These are phyloP conservation scores for Delphinella strobiligena DNA, from an alignment of 2,329 filamentous ascomycete genomes.

Conservation along the genomic window DNA sequence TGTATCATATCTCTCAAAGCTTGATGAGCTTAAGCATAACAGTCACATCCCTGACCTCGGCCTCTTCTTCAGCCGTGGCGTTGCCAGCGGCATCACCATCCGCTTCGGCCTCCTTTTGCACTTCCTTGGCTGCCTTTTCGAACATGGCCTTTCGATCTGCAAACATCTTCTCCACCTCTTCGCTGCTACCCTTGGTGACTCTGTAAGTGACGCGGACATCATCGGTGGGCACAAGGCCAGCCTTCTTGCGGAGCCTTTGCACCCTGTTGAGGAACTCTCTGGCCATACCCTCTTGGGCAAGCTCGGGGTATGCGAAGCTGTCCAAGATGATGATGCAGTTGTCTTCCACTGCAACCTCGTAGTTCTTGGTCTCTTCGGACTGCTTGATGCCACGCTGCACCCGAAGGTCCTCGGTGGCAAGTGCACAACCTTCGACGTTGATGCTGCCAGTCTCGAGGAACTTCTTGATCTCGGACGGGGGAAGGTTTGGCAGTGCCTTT, in stretches of 20 bases:
- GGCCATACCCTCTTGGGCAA: constrained; percentile 78
- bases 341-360: constrained; percentile 79
- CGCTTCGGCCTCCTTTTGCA: constrained; percentile 26
- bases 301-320: constrained; percentile 65
- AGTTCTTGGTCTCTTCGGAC: constrained; percentile 55
- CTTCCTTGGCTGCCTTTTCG: constrained; percentile 20
- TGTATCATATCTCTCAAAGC: constrained; percentile 36
- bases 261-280: constrained; percentile 89
- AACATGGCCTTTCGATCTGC: constrained; percentile 21
- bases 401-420: constrained; percentile 71
- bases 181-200: constrained; percentile 45
- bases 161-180: constrained; percentile 24
- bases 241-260: constrained; percentile 87
- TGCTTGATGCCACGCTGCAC: constrained; percentile 71
- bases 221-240: constrained; percentile 78
- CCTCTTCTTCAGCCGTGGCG: constrained; percentile 53
- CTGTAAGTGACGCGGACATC: constrained; percentile 92
- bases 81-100: constrained; percentile 22
- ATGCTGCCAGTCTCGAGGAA: constrained; percentile 67
- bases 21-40: constrained; percentile 62
- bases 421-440: constrained; percentile 70
- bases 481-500: constrained; percentile 71
- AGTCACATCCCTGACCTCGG: constrained; percentile 68
- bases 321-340: constrained; percentile 91
- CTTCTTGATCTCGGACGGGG: constrained; percentile 65